These are phyloP conservation scores for Chenopodium suecicum DNA, from an alignment of 148 eudicot genomes.

Conservation along the genomic window DNA sequence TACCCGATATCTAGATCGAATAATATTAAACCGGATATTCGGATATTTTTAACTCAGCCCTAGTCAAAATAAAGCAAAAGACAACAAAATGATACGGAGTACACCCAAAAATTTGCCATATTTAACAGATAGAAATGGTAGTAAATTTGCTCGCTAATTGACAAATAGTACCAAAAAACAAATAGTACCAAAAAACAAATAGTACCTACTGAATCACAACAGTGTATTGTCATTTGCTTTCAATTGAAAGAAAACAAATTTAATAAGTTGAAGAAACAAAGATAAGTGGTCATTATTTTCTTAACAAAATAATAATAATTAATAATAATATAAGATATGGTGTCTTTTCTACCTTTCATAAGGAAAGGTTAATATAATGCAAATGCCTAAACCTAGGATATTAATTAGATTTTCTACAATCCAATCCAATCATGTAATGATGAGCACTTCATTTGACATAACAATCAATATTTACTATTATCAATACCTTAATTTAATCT, in stretches of 20 bases:
- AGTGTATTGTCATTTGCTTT: constrained; percentile 1
- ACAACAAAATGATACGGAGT: no score
- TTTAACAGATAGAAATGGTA: background rate
- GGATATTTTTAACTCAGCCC: no score
- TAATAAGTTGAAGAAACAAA: background rate
- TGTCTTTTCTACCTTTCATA: constrained; percentile 24
- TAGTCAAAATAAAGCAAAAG: no score
- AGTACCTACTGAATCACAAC: background rate
- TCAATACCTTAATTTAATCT: background rate
- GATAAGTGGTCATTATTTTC: background rate
- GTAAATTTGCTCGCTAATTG: background rate
- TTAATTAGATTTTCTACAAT: background rate
- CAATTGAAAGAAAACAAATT: background rate
- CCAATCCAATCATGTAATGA: constrained; percentile 21
- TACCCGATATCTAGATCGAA: no score
- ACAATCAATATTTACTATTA: constrained; percentile 3
- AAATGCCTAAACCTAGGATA: constrained; percentile 23
- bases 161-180: background rate
- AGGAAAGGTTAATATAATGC: constrained; percentile 18
- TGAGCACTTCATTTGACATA: constrained; percentile 12
- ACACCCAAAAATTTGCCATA: background rate
- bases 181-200: constrained; percentile 1
- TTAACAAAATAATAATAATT: background rate
- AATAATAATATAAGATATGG: background rate
- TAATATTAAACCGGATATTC: no score